Evolutionary conservation across 2,329 filamentous ascomycete species (phyloP).

Genomic region (Botryotinia convoluta): DNA sequence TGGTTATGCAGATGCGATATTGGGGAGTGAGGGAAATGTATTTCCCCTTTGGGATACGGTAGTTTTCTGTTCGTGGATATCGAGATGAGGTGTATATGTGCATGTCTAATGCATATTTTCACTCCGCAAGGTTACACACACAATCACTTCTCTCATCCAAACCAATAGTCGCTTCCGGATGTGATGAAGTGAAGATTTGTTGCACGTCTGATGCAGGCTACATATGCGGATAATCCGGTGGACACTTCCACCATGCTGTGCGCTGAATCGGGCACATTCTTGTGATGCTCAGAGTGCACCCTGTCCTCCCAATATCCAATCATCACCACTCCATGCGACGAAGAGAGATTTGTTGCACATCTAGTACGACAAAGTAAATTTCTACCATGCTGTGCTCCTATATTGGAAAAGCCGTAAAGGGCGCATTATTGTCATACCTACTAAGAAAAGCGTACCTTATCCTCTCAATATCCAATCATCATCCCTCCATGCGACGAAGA

Average conservation of each 20-base stretch:
- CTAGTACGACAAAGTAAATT: background rate
- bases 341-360: background rate
- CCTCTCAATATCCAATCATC: background rate
- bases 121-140: background rate
- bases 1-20: background rate
- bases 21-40: rapidly evolving
- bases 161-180: background rate
- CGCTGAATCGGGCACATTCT: background rate
- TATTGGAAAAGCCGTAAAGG: background rate
- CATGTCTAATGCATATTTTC: background rate
- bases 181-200: background rate
- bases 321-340: rapidly evolving
- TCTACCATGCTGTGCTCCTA: background rate
- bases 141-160: rapidly evolving
- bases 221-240: background rate
- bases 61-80: background rate
- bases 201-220: background rate
- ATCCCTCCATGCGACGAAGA: background rate
- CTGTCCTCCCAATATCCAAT: background rate
- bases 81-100: background rate
- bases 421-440: no score
- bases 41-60: background rate
- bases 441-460: background rate
- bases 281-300: background rate
- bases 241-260: background rate